Evolutionary conservation across 129 eudicot genomes (phyloP), one percentile per base, ranked within the genome.

Genomic region (Smallanthus sonchifolius): DNA sequence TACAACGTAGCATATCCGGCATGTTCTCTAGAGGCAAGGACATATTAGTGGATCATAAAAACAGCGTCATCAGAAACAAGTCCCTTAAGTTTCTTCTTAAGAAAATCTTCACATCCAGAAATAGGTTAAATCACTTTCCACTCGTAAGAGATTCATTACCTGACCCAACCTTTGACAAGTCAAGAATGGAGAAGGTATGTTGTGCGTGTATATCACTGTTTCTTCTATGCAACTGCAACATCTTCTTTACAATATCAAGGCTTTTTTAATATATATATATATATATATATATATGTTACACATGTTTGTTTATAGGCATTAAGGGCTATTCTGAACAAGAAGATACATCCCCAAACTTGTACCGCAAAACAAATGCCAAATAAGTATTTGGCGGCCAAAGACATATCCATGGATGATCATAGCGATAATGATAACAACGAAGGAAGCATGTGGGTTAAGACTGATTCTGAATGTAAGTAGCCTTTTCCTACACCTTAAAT

Each of bases 391-490:
- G 71, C 72, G 24, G 51, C 11, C 57, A 75, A 75, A 51, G 72
- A 80, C 49, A 45, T 9, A 66, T 52, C 75, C 10, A 76, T 32
- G 55, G 84, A 83, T 54, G 69, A 73, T 17, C 87, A 85, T 4
- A 14, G 16, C 11, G 84, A 86, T 24, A 89, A 82, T 42, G 54
- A 67, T 38, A 77, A 6, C 28, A 79, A 6, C 10, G 83, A 82
- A 15, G 80, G 84, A 74, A 86, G 91, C 68, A 89, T 78, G 68
- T 92, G 98, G 98, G 96, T 78, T 5, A 92, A 87, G 78, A 92
- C 94, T 28, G 98, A 92, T 82, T 87, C 96, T 7, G 98, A 89
- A 72, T 92, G 98, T 89, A 83, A 80, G 95, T 42, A 68, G 39
- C 43, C 48, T 35, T 28, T 42, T 72, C 42, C 48, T 13, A 20